Evolutionary conservation across 2,329 filamentous ascomycete species (phyloP).

Genomic region (Chalaropsis thielavioides): DNA sequence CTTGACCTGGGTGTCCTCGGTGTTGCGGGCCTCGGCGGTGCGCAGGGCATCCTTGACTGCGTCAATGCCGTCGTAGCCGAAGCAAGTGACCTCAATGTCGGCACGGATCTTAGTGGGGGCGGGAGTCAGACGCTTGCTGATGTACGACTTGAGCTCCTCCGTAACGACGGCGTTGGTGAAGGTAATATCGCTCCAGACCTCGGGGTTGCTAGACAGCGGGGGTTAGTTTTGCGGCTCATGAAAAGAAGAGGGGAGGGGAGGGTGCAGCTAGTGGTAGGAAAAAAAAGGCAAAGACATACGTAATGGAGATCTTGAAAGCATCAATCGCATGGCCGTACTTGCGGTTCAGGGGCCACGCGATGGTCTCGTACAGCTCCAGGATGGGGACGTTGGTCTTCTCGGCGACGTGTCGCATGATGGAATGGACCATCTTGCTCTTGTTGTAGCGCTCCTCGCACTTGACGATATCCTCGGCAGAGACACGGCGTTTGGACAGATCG

Average conservation of each 20-base stretch:
- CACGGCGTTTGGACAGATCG: conserved; percentile 94
- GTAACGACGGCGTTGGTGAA: conserved; percentile 77
- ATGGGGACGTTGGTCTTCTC: conserved; percentile 95
- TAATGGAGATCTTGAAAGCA: conserved; percentile 98
- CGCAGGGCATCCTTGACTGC: conserved; percentile 88
- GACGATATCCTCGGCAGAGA: conserved; percentile 91
- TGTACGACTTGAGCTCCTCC: conserved; percentile 86
- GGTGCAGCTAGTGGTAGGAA: not conserved
- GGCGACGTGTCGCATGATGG: conserved; percentile 95
- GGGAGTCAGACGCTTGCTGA: conserved; percentile 89
- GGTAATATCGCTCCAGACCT: conserved; percentile 84
- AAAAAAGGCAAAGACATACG: conserved; percentile 39
- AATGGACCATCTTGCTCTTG: conserved; percentile 99
- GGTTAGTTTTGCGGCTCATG: not conserved
- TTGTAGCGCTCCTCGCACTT: conserved; percentile 99
- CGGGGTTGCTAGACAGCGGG: conserved; percentile 54
- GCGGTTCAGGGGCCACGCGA: conserved; percentile 95
- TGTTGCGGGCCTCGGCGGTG: conserved; percentile 85
- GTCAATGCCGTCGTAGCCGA: conserved; percentile 94
- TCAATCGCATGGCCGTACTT: conserved; percentile 95
- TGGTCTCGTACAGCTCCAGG: conserved; percentile 82
- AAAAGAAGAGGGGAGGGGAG: not conserved
- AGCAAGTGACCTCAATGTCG: conserved; percentile 91
- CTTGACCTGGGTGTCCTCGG: conserved; percentile 85
- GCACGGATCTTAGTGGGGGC: conserved; percentile 98